Conservation (phyloP, 192 early-diverging fungal genomes). For the Spinellus fusiger region DNA sequence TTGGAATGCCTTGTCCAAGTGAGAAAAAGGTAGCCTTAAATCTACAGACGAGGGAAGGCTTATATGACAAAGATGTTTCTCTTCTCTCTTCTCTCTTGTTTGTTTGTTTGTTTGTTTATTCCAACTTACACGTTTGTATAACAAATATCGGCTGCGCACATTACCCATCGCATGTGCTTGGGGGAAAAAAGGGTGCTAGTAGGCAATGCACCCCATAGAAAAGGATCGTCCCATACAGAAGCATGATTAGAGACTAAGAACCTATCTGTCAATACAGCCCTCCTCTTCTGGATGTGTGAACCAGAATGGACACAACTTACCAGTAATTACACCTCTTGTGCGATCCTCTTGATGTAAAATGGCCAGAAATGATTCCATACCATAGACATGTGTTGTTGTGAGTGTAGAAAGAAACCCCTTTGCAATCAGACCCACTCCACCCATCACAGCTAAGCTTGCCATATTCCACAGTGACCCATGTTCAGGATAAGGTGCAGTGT, state of each 20-base stretch:
- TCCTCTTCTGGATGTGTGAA: too few relatives aligned
- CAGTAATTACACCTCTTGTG: conserved; percentile 57
- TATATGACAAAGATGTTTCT: background rate
- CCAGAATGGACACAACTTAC: too few relatives aligned
- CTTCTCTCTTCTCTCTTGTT: conserved; percentile 5
- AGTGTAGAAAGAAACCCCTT: conserved; percentile 30
- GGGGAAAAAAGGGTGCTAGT: conserved; percentile 41
- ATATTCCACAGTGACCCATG: conserved; percentile 24
- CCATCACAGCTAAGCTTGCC: conserved; percentile 11
- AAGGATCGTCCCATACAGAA: conserved; percentile 71
- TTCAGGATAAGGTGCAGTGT: background rate
- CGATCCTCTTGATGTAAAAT: conserved; percentile 49
- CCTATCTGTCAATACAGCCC: too few relatives aligned
- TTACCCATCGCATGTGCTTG: conserved; percentile 66
- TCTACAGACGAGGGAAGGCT: too few relatives aligned
- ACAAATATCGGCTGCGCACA: conserved; percentile 85
- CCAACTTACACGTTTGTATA: conserved; percentile 62
- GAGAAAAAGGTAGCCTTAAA: conserved; percentile 57
- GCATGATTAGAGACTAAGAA: conserved; percentile 63
- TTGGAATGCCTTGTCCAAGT: conserved; percentile 77
- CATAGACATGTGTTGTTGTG: conserved; percentile 35
- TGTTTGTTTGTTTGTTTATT: background rate
- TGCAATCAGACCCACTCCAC: conserved; percentile 15
- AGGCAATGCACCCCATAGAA: conserved; percentile 71
- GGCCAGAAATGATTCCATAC: conserved; percentile 55